Evolutionary conservation across 2,329 filamentous ascomycete species (phyloP).

Genomic region (Ascochyta viciae-villosae): DNA sequence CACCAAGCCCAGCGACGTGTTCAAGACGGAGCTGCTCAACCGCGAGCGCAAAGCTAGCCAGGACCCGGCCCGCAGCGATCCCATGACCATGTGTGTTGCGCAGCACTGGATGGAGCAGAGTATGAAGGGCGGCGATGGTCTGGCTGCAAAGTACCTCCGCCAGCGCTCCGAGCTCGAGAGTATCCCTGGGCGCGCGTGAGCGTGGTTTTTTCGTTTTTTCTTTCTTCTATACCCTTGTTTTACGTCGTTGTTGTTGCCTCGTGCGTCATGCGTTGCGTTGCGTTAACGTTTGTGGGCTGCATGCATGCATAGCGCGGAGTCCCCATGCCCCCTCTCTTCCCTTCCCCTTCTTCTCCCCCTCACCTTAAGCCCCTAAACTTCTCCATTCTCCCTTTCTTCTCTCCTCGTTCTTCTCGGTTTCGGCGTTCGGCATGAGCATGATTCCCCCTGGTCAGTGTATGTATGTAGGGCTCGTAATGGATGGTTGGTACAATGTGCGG

Average conservation of each 20-base stretch:
- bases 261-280: slow-evolving; percentile 9
- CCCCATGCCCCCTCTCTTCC: slow-evolving; percentile 9
- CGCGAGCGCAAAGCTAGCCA: slow-evolving; percentile 60
- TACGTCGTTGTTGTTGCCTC: slow-evolving; percentile 8
- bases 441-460: slow-evolving; percentile 1
- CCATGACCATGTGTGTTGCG: slow-evolving; percentile 89
- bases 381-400: background rate
- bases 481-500: no score
- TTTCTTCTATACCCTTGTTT: background rate
- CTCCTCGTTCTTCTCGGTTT: background rate
- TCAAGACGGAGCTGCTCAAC: slow-evolving; percentile 86
- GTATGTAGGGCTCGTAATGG: background rate
- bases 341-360: background rate
- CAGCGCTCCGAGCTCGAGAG: slow-evolving; percentile 71
- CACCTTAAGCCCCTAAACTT: background rate
- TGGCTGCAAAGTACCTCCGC: slow-evolving; percentile 81
- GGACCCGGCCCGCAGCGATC: slow-evolving; percentile 74
- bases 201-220: slow-evolving; percentile 5
- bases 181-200: slow-evolving; percentile 54
- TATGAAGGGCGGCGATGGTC: slow-evolving; percentile 81
- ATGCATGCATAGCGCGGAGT: slow-evolving; percentile 43
- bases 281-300: slow-evolving; percentile 17
- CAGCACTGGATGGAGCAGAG: slow-evolving; percentile 97
- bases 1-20: slow-evolving; percentile 84
- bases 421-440: slow-evolving; percentile 4